Base-by-base conservation (phyloP, 1,284 basidiomycete genomes). In the Heterobasidion occidentale region DNA sequence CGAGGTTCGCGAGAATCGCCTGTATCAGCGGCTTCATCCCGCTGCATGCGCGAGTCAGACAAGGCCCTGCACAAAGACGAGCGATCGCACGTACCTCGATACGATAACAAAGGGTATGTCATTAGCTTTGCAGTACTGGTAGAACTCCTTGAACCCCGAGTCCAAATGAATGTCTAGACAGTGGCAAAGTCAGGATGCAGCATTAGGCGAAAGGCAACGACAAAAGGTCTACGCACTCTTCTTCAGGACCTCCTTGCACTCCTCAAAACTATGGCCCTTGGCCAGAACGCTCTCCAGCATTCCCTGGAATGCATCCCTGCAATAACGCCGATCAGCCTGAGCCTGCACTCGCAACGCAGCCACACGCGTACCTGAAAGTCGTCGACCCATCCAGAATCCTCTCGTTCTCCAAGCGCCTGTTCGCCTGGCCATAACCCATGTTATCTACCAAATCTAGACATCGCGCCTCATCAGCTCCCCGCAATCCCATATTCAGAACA, bases 1-100 rank as follows among this genome's bases (percentile, higher is more conserved):
- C 90, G 54, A 92, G 81, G 58, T 85, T 88, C 44, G 84, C 83
- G 34, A 97, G 78, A 6, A 96, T 90, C 1, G 90, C 90, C 51
- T 91, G 90, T 64, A 98, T 97, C 62, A 89, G 81, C 12, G 93
- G 94, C 12, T 86, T 84, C 93, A 97, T 97, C 35, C 94, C 94
- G 61, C 90, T 93, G 64, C 4, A 27, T 5, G 5, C 27, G 27
- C 27, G 27, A 27, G 4, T 45, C n/a, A 20, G n/a, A 20, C 49
- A 44, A 38, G 17, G 59, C 20, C 42, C 50, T 15, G 20, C 15
- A 46, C 42, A 27, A 11, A 46, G n/a, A 27, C 6, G 46, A 34
- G 6, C 15, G 42, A 15, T 12, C 35, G 52, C 34, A 58, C 76
- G 58, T 63, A 88, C 89, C 90, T 92, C 4, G 93, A 96, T 50